A percentile compares a stretch with the other conserved stretches of the same genome.
Evolutionary conservation across 2,329 filamentous ascomycete species (phyloP).

Genomic region (Fusarium stilboides): DNA sequence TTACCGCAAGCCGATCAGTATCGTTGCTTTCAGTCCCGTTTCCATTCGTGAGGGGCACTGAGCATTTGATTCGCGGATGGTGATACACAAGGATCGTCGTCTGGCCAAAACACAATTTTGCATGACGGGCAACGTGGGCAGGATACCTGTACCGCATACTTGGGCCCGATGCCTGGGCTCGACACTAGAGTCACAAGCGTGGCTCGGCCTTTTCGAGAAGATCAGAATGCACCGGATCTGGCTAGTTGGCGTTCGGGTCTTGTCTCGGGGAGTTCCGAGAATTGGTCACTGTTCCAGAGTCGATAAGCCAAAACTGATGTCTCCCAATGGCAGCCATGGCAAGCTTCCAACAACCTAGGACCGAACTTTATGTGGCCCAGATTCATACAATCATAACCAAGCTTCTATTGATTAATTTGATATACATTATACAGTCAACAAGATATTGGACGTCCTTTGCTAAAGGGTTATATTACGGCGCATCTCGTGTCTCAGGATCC

Average conservation of each 20-base stretch:
- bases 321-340: not conserved
- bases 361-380: not conserved
- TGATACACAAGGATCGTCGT: not conserved
- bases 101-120: not conserved
- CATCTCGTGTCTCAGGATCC: not conserved
- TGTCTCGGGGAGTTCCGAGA: not conserved
- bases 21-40: not conserved
- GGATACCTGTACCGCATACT: constrained; percentile 4
- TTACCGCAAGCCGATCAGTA: not conserved
- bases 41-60: not conserved
- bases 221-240: constrained; percentile 17
- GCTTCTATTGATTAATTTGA: not conserved
- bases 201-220: not conserved
- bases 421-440: not conserved
- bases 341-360: not conserved
- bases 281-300: not conserved
- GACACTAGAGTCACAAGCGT: constrained; percentile 10
- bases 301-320: not conserved
- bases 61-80: not conserved
- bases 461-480: constrained; percentile 2
- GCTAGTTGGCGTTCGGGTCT: not conserved
- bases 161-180: constrained; percentile 5
- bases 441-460: not conserved
- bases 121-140: constrained; percentile 1
- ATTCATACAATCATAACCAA: not conserved